These are phyloP conservation scores for Angomonas desouzai DNA, from an alignment of 208 protist species.

Conservation along the genomic window DNA sequence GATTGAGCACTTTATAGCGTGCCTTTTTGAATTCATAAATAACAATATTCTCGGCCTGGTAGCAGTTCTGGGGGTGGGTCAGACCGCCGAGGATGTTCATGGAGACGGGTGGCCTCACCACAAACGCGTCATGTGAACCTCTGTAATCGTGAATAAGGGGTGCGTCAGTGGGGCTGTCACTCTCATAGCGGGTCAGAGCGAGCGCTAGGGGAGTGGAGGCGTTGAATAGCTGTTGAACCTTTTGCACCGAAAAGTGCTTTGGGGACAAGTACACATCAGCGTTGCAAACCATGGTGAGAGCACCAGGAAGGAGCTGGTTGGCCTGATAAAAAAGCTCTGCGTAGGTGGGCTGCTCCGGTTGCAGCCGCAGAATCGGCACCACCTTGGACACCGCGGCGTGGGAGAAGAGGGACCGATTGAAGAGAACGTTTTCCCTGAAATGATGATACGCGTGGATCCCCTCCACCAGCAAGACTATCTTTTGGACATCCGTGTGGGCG, in stretches of 20 bases:
- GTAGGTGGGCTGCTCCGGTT: constrained; percentile 45
- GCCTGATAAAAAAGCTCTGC: constrained; percentile 71
- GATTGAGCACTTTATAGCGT: constrained; percentile 67
- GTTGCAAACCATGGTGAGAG: constrained; percentile 82
- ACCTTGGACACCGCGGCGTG: constrained; percentile 25
- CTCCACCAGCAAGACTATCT: constrained; percentile 66
- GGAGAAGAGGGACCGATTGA: neutral
- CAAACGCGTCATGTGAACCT: constrained; percentile 86
- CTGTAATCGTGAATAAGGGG: constrained; percentile 76
- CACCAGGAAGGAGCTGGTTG: constrained; percentile 42
- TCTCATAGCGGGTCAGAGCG: constrained; percentile 78
- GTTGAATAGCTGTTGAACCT: constrained; percentile 33
- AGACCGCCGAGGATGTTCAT: constrained; percentile 34
- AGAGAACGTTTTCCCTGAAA: constrained; percentile 36
- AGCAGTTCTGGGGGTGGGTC: constrained; percentile 78
- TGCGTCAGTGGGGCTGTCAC: constrained; percentile 28
- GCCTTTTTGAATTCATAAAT: constrained; percentile 62
- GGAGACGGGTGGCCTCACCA: constrained; percentile 54
- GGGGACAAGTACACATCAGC: constrained; percentile 72
- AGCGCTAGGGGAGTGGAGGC: constrained; percentile 28
- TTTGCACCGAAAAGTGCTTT: constrained; percentile 23
- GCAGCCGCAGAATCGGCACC: constrained; percentile 38
- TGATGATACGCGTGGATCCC: constrained; percentile 50
- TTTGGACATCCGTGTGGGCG: constrained; percentile 38
- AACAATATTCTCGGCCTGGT: constrained; percentile 87